Evolutionary conservation across 148 eudicot genomes (phyloP).

Genomic region (Rheum nobile): DNA sequence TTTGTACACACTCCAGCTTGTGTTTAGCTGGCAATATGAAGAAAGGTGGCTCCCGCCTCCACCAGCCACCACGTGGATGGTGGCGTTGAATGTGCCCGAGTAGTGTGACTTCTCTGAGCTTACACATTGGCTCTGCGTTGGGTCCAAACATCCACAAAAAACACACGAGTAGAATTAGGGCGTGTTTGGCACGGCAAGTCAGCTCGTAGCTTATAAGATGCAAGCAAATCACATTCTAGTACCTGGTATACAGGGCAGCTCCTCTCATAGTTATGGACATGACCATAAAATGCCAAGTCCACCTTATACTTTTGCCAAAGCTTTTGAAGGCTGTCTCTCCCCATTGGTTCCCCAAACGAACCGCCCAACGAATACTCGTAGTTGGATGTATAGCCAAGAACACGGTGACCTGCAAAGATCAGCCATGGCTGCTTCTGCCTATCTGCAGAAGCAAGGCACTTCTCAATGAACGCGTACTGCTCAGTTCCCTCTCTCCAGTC

Average conservation of each 20-base stretch:
- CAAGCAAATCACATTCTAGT: too few relatives aligned
- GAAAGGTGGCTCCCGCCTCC: conserved; percentile 73
- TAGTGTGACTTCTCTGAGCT: conserved; percentile 50
- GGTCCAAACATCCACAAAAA: not conserved
- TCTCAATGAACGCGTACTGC: conserved; percentile 68
- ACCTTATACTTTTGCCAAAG: conserved; percentile 87
- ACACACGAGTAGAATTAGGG: not conserved
- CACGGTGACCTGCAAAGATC: conserved; percentile 74
- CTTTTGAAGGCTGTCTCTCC: conserved; percentile 62
- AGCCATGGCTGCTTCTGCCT: conserved; percentile 83
- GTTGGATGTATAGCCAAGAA: conserved; percentile 70
- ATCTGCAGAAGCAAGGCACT: conserved; percentile 64
- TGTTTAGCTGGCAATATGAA: conserved; percentile 31
- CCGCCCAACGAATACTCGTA: conserved; percentile 46
- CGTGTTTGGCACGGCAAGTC: not conserved
- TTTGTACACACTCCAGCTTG: conserved; percentile 53
- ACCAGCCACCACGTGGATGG: conserved; percentile 75
- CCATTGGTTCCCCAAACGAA: conserved; percentile 85
- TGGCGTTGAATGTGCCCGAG: conserved; percentile 66
- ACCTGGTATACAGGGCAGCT: conserved; percentile 80
- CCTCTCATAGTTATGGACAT: conserved; percentile 82
- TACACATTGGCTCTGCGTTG: conserved; percentile 55
- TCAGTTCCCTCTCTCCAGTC: conserved; percentile 91
- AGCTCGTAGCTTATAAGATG: conserved; percentile 9
- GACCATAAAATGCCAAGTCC: conserved; percentile 75